phyloP scores from a whole-genome alignment of 106 monocot species.

The Allium fistulosum region DNA sequence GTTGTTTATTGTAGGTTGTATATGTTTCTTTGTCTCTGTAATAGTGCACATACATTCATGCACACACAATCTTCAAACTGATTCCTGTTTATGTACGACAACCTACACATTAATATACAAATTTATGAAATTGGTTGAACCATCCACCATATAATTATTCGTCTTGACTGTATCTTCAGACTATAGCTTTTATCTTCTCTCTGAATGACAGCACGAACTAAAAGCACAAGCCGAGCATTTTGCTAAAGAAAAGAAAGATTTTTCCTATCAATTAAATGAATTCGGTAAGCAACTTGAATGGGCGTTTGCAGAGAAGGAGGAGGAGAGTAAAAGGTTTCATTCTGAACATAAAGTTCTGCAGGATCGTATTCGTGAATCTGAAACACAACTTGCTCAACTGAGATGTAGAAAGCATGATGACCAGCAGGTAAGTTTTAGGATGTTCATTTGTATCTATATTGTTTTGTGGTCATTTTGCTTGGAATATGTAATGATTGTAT shows the following conservation, averaged over 20 bases:
- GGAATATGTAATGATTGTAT: no score
- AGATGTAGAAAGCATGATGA: constrained; percentile 84
- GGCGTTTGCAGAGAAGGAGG: constrained; percentile 85
- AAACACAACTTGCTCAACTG: constrained; percentile 74
- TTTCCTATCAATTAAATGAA: constrained; percentile 57
- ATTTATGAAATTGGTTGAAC: no score
- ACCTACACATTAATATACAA: no score
- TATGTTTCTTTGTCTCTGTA: neutral
- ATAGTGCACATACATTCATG: no score
- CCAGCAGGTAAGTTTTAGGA: constrained; percentile 47
- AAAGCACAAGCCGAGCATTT: constrained; percentile 64
- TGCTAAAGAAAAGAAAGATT: constrained; percentile 65
- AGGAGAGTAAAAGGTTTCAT: constrained; percentile 67
- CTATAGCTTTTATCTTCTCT: constrained; percentile 9
- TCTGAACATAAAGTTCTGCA: constrained; percentile 72
- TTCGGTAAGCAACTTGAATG: constrained; percentile 91
- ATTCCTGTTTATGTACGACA: no score
- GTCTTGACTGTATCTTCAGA: neutral
- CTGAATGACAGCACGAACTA: constrained; percentile 58
- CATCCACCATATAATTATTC: neutral
- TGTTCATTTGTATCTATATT: no score
- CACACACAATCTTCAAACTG: no score
- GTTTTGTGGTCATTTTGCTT: no score
- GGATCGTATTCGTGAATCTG: constrained; percentile 83
- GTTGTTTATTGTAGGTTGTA: neutral